Evolutionary conservation across 148 eudicot species (phyloP).

Genomic region (Camellia granthamiana): DNA sequence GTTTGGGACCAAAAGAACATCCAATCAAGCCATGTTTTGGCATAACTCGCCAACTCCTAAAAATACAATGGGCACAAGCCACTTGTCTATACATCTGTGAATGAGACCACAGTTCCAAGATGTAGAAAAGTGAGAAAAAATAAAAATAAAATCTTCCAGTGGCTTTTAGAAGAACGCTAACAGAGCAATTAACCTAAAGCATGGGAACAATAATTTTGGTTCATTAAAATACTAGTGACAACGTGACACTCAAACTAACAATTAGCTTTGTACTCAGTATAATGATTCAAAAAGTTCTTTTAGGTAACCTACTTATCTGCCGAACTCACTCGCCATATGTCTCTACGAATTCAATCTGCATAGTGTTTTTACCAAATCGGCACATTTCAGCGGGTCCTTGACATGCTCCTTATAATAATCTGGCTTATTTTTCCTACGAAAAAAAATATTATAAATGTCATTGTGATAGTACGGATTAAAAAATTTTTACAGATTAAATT

Average conservation of each 20-base stretch:
- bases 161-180: background rate
- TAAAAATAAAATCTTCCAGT: background rate
- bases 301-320: constrained; percentile 12
- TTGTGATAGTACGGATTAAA: too few species aligned
- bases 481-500: too few species aligned
- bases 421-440: too few species aligned
- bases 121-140: background rate
- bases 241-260: background rate
- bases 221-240: constrained; percentile 14
- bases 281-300: background rate
- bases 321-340: constrained; percentile 38
- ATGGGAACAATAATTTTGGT: background rate
- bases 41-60: background rate
- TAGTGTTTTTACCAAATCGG: constrained; percentile 44
- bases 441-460: too few species aligned
- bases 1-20: constrained; percentile 2
- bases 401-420: constrained; percentile 71
- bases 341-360: constrained; percentile 70
- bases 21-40: background rate
- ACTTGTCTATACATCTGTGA: background rate
- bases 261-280: background rate
- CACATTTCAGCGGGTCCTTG: constrained; percentile 71
- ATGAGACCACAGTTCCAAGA: constrained; percentile 1
- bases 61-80: background rate
- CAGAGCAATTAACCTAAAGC: background rate